Evolutionary conservation across 805 yeast genomes (phyloP), one percentile per base, ranked within the genome.

Genomic region (Danielozyma ontarioensis): DNA sequence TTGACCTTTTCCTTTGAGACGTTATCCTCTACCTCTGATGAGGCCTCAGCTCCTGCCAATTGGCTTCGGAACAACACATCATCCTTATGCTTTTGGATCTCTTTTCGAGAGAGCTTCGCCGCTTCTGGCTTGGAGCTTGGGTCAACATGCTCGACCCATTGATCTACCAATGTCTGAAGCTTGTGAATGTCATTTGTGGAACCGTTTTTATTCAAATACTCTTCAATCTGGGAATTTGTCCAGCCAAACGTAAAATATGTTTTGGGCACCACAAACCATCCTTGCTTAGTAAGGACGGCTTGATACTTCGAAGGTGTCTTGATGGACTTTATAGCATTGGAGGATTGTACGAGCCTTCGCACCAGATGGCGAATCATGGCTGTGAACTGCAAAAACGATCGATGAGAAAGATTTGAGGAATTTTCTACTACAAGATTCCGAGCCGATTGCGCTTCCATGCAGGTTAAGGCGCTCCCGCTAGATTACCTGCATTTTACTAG

Each of bases 251-350:
- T 44, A 16, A 40, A 45, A 25, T 41, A 46, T 12, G 39, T 23
- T 25, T 42, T 45, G 13, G 42, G 46, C 19, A 53, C 47, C 4
- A 42, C 41, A 1, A 44, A 44, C 59, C 59, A 53, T 17, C 57
- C 59, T 21, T 33, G 36, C 5, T 34, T 32, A 18, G 56, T 48
- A 17, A 29, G 25, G 4, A 53, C 32, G 10, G 46, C 48, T 27
- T 35, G 41, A 21, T 32, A 51, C 25, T 16, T 22, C n/a, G 34
- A 45, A 5, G 40, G 57, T 35, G 23, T 30, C 14, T 5, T 15
- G 17, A 14, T 29, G 13, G 34, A 44, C 24, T 35, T 36, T n/a
- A 24, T 33, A 24, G 15, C 25, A 24, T 21, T 29, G 25, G 16
- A 21, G 3, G 19, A 10, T 6, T 13, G 10, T 29, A 4, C n/a